phyloP scores from a whole-genome alignment of 31 red algal species.

The Odonthalia washingtoniensis region DNA sequence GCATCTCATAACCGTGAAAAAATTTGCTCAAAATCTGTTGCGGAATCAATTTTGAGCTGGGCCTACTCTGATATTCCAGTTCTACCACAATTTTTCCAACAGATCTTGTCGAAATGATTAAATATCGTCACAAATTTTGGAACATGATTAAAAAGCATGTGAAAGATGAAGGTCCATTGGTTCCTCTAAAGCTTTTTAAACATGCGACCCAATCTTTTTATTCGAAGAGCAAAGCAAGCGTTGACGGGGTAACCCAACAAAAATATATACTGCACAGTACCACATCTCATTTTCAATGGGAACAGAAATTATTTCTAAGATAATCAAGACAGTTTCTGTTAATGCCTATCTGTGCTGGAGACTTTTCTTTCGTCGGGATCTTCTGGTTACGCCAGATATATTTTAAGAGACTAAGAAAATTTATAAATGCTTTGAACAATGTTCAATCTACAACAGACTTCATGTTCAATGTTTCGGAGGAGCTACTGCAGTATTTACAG shows the following conservation, averaged over 20 bases:
- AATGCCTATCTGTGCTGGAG: constrained; percentile 45
- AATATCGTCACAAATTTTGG: too few species aligned
- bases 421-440: constrained; percentile 44
- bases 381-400: constrained; percentile 4
- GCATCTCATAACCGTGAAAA: too few species aligned
- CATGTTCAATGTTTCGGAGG: constrained; percentile 45
- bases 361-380: constrained; percentile 47
- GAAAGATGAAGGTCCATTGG: too few species aligned
- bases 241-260: constrained; percentile 46
- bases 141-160: too few species aligned
- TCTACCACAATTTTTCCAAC: background rate
- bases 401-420: constrained; percentile 31
- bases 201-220: too few species aligned
- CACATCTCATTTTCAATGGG: constrained; percentile 56
- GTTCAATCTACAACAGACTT: constrained; percentile 50
- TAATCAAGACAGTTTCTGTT: constrained; percentile 37
- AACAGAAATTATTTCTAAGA: constrained; percentile 50
- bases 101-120: constrained; percentile 34
- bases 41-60: background rate
- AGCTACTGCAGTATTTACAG: constrained; percentile 30
- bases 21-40: background rate
- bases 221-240: constrained; percentile 44
- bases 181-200: too few species aligned
- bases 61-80: background rate
- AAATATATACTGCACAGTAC: constrained; percentile 15